Conservation (phyloP, 179 eudicot genomes). For the Sideroxylon spinosum region DNA sequence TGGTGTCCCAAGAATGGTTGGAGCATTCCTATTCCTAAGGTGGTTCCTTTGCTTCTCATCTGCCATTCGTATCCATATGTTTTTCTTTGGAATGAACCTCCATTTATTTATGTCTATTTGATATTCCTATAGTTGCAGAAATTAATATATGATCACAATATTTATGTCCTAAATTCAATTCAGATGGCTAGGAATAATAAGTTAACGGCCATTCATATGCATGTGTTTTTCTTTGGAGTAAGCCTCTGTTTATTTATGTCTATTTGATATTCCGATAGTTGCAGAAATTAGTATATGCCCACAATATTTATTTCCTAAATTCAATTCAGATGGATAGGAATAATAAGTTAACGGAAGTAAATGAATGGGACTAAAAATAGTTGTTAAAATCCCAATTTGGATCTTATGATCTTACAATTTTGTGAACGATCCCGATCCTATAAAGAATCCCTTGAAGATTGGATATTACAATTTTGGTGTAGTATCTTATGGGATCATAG, state of each 20-base stretch:
- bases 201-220: neutral
- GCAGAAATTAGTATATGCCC: neutral
- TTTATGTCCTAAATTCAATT: neutral
- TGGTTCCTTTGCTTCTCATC: conserved; percentile 19
- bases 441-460: no score
- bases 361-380: neutral
- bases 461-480: no score
- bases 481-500: no score
- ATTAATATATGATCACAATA: neutral
- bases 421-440: no score
- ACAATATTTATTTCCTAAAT: neutral
- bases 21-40: conserved; percentile 52
- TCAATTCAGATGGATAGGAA: neutral
- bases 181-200: neutral
- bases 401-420: no score
- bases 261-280: neutral
- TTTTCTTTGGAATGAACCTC: neutral
- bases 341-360: neutral
- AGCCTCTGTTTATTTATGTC: neutral
- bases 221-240: neutral
- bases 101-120: neutral
- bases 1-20: conserved; percentile 74
- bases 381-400: no score
- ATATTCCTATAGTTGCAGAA: neutral
- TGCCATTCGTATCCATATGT: neutral